Evolutionary conservation across 2,329 filamentous ascomycete genomes (phyloP), one percentile per base, ranked within the genome.

Genomic region (Monascus ruber): DNA sequence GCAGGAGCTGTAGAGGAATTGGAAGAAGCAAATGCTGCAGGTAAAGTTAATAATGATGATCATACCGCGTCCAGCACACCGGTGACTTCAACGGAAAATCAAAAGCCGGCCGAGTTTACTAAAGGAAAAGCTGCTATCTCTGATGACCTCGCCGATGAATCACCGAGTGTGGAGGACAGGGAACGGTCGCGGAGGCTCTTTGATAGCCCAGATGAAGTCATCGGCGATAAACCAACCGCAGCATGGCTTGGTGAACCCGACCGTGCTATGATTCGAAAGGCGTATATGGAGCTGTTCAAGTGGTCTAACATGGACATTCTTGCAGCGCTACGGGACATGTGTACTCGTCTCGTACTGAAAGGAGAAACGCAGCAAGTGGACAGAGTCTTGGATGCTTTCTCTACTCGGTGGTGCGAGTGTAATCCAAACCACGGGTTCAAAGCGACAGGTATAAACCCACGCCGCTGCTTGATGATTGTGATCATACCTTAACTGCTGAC

Each of bases 341-440:
- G 91, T 59, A 76, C 76, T 38, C 81, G 85, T 27, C 71, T 96
- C 24, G 73, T 91, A 4, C 71, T 98, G 41, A 84, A 85, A 49
- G 91, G 85, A 32, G 91, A 98, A 64, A 94, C 88, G 2, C 91
- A 98, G 63, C 89, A 98, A 61, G 85, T 98, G 17, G 91, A 98
- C 59, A 83, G 91, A 28, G 89, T 98, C 42, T 67, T 98, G 46
- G 85, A 93, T 52, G 82, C 84, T 17, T 89, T 96, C 52, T 85
- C 91, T 3, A 79, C 78, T 47, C 73, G 89, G 44, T 98, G 91
- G 91, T 94, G 86, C 59, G 77, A 84, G 49, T 95, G 88, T 70
- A 98, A 98, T 57, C 77, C 84, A 1, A 82, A 80, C 33, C 87
- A 98, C 62, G 88, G 89, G 9, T 98, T 96, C 72, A 95, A 91